phyloP scores from a whole-genome alignment of 345 rosid genomes.

The Salix koriyanagi region DNA sequence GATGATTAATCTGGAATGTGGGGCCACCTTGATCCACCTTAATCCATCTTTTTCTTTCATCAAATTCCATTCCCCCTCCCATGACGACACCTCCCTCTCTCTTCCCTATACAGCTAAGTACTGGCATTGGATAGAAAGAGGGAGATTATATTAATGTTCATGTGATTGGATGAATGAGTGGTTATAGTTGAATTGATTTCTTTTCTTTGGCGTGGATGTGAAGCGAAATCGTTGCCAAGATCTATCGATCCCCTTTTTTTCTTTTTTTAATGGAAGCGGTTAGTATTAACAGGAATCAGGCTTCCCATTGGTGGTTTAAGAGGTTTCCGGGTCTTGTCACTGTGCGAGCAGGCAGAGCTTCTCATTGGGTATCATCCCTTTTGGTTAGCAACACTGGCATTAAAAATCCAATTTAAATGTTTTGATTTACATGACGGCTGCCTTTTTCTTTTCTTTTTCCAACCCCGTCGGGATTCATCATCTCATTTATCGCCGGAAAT shows the following conservation, averaged over 20 bases:
- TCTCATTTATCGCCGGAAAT: too few relatives aligned
- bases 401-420: too few relatives aligned
- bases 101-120: not conserved
- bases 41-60: conserved; percentile 14
- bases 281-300: not conserved
- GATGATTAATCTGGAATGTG: not conserved
- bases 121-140: not conserved
- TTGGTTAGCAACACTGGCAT: not conserved
- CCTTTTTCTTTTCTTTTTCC: not conserved
- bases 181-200: conserved; percentile 2
- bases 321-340: not conserved
- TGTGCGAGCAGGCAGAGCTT: not conserved
- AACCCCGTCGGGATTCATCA: too few relatives aligned
- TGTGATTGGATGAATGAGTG: not conserved
- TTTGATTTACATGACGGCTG: not conserved
- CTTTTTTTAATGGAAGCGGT: not conserved
- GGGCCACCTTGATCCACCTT: conserved; percentile 7
- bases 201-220: not conserved
- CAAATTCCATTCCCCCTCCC: not conserved
- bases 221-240: not conserved
- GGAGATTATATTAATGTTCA: not conserved
- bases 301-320: not conserved
- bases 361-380: not conserved
- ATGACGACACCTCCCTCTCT: not conserved
- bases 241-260: not conserved